Evolutionary conservation across 2,329 filamentous ascomycete species (phyloP), one percentile per base, ranked within the genome.

Genomic region (Fusarium coffeatum): DNA sequence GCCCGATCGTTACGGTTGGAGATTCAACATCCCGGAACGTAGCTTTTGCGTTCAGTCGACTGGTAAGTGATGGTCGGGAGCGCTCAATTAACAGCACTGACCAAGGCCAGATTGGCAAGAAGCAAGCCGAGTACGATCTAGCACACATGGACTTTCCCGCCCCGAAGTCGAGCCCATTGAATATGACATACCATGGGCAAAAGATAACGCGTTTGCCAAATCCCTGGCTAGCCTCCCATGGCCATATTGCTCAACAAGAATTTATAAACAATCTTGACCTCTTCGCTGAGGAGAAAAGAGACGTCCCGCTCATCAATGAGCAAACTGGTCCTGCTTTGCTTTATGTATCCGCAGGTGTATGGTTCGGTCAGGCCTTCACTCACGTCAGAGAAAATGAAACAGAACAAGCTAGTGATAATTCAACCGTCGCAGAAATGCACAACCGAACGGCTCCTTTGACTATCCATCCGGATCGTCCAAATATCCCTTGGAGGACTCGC

Each of bases 21-120:
- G 89, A 91, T 74, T 86, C 86, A 1, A 86, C 84, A 0, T 83
- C 85, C 4, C 84, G 88, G 18, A 84, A 89, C 68, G 75, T 89
- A 4, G 90, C 87, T 74, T 89, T 86, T 82, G 85, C 86, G 3
- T 67, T 75, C 34, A 68, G 22, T 18, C 53, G 64, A 4, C n/a
- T 74, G 37, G 81, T 74, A 59, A 70, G 72, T 40, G 12, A 5
- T 9, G 3, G 0, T 5, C 2, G 1, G 5, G 4, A 7, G 6
- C n/a, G 0, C 6, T 20, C 1, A 5, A 9, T 6, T 22, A 4
- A 13, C 2, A 2, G 10, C 18, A 45, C n/a, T 27, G 5, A 56
- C 15, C 57, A 3, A 7, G 18, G 12, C 22, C n/a, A 61, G 55
- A 53, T 72, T 20, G 49, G 56, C 10, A n/a, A 25, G 3, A 32